Percentiles rank a stretch among this genome's conserved stretches.
These are phyloP conservation scores for Heliocybe sulcata DNA, from an alignment of 1,284 basidiomycete species.

Conservation along the genomic window DNA sequence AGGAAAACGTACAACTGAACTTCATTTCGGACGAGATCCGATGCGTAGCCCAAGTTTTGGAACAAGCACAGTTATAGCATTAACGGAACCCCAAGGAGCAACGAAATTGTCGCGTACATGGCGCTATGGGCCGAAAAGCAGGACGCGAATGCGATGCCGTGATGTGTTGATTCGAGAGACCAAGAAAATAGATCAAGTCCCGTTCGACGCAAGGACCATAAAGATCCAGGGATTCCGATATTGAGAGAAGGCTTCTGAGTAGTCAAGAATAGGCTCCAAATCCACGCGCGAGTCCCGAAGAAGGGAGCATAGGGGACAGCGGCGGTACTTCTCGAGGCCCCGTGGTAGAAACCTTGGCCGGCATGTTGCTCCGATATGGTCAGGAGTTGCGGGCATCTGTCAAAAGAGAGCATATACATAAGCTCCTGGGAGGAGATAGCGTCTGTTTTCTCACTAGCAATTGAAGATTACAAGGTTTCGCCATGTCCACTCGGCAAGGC, in stretches of 20 bases:
- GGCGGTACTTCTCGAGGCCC: background rate
- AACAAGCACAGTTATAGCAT: no score
- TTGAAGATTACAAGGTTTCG: background rate
- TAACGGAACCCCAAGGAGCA: no score
- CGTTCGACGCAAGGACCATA: background rate
- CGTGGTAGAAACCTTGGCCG: background rate
- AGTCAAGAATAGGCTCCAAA: background rate
- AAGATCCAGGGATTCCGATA: background rate
- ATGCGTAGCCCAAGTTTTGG: background rate
- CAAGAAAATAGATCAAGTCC: no score
- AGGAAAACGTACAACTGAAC: background rate
- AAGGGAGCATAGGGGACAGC: background rate
- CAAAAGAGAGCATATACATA: background rate
- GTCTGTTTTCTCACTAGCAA: background rate
- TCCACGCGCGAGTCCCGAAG: background rate
- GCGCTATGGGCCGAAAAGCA: no score
- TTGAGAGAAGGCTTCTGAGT: background rate
- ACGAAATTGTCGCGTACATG: no score
- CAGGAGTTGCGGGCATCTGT: background rate
- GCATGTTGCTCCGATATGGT: background rate
- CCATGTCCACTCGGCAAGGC: background rate
- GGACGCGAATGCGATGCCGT: no score
- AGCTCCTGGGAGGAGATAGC: background rate
- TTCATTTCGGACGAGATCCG: background rate
- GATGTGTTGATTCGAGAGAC: no score